phyloP scores from a whole-genome alignment of 352 stramenopile genomes.

The Phytophthora parvispora region DNA sequence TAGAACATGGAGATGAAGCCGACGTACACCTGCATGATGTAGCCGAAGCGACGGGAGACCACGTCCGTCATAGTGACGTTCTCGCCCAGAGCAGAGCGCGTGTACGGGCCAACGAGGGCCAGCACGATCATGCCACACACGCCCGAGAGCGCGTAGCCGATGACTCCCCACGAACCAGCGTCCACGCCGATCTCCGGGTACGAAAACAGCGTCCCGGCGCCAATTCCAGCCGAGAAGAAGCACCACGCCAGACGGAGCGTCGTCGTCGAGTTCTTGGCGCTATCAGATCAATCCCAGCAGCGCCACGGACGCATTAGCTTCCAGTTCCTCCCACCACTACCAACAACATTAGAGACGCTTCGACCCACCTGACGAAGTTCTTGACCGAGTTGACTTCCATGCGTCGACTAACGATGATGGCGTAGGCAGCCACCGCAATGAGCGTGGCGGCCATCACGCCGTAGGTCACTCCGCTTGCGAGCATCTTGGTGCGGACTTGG shows the following conservation, averaged over 20 bases:
- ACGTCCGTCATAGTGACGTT: conserved; percentile 77
- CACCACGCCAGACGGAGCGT: conserved; percentile 67
- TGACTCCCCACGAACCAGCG: conserved; percentile 73
- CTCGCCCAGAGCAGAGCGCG: conserved; percentile 55
- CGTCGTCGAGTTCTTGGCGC: conserved; percentile 68
- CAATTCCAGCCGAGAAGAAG: conserved; percentile 76
- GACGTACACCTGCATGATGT: conserved; percentile 68
- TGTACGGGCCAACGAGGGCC: conserved; percentile 56
- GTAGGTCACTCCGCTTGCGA: conserved; percentile 60
- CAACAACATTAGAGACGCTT: not conserved
- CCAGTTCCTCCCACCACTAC: not conserved
- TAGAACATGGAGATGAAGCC: conserved; percentile 70
- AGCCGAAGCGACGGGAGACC: conserved; percentile 63
- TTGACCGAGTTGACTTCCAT: conserved; percentile 64
- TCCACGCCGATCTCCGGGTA: conserved; percentile 76
- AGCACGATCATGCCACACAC: conserved; percentile 59
- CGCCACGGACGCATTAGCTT: not conserved
- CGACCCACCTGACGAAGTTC: conserved; percentile 70
- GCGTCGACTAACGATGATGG: conserved; percentile 67
- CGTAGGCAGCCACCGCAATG: conserved; percentile 66
- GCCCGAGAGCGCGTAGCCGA: conserved; percentile 73
- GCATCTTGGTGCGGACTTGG: conserved; percentile 38
- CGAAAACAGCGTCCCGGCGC: conserved; percentile 76
- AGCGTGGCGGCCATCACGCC: conserved; percentile 72
- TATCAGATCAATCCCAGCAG: conserved; percentile 4